Conservation (phyloP, 192 early-diverging fungal species). For the Pecoramyces ruminantium region DNA sequence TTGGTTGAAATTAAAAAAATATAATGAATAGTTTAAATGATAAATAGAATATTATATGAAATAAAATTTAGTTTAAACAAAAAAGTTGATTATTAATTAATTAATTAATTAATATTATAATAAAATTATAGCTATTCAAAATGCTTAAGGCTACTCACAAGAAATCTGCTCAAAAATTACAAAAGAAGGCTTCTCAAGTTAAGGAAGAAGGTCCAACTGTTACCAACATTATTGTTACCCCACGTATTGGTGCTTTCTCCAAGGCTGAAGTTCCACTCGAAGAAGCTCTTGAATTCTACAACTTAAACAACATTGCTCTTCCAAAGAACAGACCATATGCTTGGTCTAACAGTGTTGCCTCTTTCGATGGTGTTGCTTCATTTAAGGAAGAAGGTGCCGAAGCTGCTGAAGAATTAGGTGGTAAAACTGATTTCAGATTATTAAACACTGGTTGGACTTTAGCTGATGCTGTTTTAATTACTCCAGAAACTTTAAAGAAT, state of each 20-base stretch:
- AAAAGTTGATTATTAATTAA: no score
- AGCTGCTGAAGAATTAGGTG: constrained; percentile 1
- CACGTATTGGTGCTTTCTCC: constrained; percentile 1
- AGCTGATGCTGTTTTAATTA: constrained; percentile 13
- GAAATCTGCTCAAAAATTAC: not conserved
- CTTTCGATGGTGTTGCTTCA: constrained; percentile 15
- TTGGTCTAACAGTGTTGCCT: constrained; percentile 13
- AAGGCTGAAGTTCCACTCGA: constrained; percentile 7
- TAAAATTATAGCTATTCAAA: not conserved
- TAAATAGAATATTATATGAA: no score
- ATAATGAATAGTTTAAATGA: no score
- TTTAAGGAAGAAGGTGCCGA: constrained; percentile 6
- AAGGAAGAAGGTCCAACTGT: not conserved
- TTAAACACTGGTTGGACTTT: constrained; percentile 17
- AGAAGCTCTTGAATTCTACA: constrained; percentile 12
- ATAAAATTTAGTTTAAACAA: no score
- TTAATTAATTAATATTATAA: no score
- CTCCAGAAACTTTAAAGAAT: constrained; percentile 6
- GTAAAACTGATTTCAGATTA: constrained; percentile 14
- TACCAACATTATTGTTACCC: not conserved
- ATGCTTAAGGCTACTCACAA: not conserved
- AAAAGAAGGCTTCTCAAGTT: not conserved
- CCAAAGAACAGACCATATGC: constrained; percentile 9
- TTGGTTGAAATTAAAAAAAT: no score
- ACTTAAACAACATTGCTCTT: not conserved